Conservation (phyloP, 495 filamentous ascomycete species). For the Chaetomidium leptoderma region DNA sequence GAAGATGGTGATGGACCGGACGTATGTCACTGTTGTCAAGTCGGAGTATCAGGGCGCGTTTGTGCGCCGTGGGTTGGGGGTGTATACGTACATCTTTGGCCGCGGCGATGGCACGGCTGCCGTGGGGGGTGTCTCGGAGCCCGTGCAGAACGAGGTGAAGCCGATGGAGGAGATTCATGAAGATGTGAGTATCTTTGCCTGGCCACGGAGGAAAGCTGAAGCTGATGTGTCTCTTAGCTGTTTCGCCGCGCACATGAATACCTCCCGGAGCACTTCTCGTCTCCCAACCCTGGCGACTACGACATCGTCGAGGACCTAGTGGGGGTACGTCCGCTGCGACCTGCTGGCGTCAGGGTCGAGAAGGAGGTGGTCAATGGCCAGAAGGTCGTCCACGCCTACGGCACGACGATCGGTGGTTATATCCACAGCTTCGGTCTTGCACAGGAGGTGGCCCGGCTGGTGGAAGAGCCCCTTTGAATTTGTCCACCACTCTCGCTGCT, state of each 20-base stretch:
- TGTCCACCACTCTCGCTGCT: no score
- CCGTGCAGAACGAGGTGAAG: neutral
- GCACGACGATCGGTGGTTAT: constrained; percentile 14
- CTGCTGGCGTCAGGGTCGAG: constrained; percentile 11
- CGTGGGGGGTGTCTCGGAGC: constrained; percentile 19
- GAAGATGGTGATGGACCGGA: constrained; percentile 15
- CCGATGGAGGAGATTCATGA: neutral
- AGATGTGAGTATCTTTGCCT: constrained; percentile 7
- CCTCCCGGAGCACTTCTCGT: constrained; percentile 16
- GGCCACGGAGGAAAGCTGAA: neutral
- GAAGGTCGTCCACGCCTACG: constrained; percentile 17
- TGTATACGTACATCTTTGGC: constrained; percentile 22
- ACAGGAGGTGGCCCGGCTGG: constrained; percentile 2
- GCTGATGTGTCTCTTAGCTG: constrained; percentile 13
- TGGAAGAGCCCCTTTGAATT: constrained; percentile 11
- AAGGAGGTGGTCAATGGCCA: constrained; percentile 10
- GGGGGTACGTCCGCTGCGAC: constrained; percentile 17
- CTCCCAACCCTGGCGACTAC: constrained; percentile 9
- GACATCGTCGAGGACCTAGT: constrained; percentile 8
- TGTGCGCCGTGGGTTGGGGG: neutral
- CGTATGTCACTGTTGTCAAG: constrained; percentile 12
- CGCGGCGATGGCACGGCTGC: constrained; percentile 19
- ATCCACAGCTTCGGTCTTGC: constrained; percentile 19
- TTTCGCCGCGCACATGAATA: constrained; percentile 11
- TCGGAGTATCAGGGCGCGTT: constrained; percentile 11